Evolutionary conservation across 2,329 filamentous ascomycete genomes (phyloP), one percentile per base, ranked within the genome.

Genomic region (Ophidiomyces ophidiicola): DNA sequence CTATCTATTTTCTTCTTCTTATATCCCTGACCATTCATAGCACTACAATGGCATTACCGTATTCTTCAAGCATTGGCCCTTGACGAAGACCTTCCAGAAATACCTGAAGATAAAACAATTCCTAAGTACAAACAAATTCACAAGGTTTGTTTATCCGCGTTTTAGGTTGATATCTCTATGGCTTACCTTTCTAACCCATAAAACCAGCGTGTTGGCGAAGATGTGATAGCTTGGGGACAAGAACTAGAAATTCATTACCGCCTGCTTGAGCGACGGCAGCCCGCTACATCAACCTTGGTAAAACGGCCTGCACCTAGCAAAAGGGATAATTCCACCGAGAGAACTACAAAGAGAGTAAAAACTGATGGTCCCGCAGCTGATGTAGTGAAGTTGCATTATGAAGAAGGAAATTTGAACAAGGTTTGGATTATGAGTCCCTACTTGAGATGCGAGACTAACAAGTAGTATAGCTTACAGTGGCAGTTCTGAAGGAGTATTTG

Each of bases 41-140:
- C 82, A 6, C 68, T 98, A 17, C 90, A 98, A 62, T 98, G 88
- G 87, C 90, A 96, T 63, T 98, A 96, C 67, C 80, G 77, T 45
- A 93, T 98, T 32, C 66, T 98, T 0, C 90, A 98, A 61, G 81
- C 83, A 5, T 71, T 94, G 42, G 90, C 90, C 0, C 69, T 98
- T 1, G 87, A 94, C 24, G 90, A 98, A 56, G 87, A 94, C 48
- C 64, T 93, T 1, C 87, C 87, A 0, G 79, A 82, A 14, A 62
- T 71, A 32, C 68, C 73, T 1, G 72, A 79, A 35, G 90, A 98
- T 54, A 78, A 81, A 47, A 96, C 90, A 0, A 57, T 83, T 10
- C 90, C 90, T 1, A 84, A 82, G 51, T 86, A 80, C 60, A 80
- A 74, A 49, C 84, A 92, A 48, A 96, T 98, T 40, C 76, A 86